Percentiles rank a stretch among this genome's conserved stretches.
phyloP scores from a whole-genome alignment of 345 rosid genomes.

The Sonneratia alba region DNA sequence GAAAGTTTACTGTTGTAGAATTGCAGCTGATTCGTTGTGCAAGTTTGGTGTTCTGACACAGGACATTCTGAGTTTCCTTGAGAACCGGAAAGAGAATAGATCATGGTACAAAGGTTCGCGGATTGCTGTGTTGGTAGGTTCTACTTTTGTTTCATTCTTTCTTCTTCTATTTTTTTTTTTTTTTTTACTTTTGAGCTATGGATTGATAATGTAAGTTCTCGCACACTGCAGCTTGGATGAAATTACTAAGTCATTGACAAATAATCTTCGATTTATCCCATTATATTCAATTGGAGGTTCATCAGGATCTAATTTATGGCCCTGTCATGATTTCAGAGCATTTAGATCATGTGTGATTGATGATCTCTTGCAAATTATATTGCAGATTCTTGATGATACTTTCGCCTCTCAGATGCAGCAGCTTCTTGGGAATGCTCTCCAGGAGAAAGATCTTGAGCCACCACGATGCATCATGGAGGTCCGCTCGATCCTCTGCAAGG shows the following conservation, averaged over 20 bases:
- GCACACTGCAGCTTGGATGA: background rate
- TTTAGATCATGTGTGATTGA: background rate
- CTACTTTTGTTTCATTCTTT: background rate
- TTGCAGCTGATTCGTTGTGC: background rate
- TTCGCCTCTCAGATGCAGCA: constrained; percentile 94
- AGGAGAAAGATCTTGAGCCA: constrained; percentile 84
- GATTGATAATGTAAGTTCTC: background rate
- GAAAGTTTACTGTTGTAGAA: background rate
- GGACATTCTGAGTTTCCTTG: constrained; percentile 85
- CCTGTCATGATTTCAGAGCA: background rate
- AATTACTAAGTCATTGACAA: background rate
- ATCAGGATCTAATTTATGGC: background rate
- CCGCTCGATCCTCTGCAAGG: constrained; percentile 87
- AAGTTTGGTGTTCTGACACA: constrained; percentile 14
- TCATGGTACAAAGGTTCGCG: constrained; percentile 97
- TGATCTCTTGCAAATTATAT: background rate
- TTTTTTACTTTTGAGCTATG: background rate
- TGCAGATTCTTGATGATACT: constrained; percentile 85
- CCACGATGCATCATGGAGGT: constrained; percentile 91
- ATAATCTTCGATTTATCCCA: too few species aligned
- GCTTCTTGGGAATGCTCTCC: constrained; percentile 71
- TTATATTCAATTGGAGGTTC: background rate
- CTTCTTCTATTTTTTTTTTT: too few species aligned
- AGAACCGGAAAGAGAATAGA: constrained; percentile 87
- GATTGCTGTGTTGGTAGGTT: constrained; percentile 75